These are phyloP conservation scores for Didymella glomerata DNA, from an alignment of 2,329 filamentous ascomycete species.

Conservation along the genomic window DNA sequence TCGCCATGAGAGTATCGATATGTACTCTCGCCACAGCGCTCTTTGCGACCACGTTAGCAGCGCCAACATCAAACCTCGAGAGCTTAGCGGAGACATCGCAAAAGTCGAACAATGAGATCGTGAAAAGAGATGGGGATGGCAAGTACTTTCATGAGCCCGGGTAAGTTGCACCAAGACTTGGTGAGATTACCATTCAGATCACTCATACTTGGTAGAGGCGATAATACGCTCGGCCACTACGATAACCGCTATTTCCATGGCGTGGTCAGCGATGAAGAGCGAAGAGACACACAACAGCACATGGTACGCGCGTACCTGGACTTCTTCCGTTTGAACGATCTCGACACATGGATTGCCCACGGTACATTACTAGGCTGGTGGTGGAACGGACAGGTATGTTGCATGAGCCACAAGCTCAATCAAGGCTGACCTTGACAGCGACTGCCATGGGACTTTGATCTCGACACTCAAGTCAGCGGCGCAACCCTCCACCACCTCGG, in stretches of 20 bases:
- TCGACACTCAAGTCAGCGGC: constrained; percentile 80
- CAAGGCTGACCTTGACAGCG: constrained; percentile 57
- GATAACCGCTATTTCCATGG: constrained; percentile 74
- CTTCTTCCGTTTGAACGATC: constrained; percentile 68
- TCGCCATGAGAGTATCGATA: constrained; percentile 40
- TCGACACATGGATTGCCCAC: constrained; percentile 88
- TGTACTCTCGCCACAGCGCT: constrained; percentile 35
- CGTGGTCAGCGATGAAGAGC: constrained; percentile 70
- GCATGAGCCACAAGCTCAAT: neutral
- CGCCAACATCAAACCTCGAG: constrained; percentile 26
- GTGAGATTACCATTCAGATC: neutral
- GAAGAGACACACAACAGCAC: constrained; percentile 70
- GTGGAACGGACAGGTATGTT: constrained; percentile 75
- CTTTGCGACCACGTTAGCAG: constrained; percentile 30
- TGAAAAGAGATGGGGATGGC: constrained; percentile 25
- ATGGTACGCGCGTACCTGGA: constrained; percentile 78
- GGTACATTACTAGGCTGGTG: constrained; percentile 87
- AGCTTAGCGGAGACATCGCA: neutral
- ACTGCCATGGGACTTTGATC: constrained; percentile 85
- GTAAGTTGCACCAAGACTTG: constrained; percentile 33
- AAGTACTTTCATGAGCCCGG: constrained; percentile 54
- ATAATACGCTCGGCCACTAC: constrained; percentile 73
- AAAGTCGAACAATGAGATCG: constrained; percentile 4
- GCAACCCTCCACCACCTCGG: constrained; percentile 72
- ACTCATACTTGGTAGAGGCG: constrained; percentile 41